These are phyloP conservation scores for Nakazawaea anatomiae DNA, from an alignment of 805 yeast genomes.

Conservation along the genomic window DNA sequence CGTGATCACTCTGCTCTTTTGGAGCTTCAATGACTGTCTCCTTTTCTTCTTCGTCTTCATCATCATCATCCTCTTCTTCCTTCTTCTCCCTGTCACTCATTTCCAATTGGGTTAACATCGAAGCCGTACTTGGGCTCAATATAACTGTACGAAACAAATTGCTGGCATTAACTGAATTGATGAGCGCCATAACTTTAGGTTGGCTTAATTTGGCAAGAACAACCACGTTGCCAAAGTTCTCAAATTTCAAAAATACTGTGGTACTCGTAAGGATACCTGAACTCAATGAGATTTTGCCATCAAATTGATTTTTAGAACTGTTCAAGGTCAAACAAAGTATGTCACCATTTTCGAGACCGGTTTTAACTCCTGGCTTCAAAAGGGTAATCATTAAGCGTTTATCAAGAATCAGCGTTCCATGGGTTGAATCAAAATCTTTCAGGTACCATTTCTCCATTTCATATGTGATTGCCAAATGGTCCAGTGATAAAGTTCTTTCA, in stretches of 20 bases:
- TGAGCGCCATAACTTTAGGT: neutral
- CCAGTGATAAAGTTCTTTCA: slow-evolving; percentile 5
- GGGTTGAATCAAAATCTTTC: slow-evolving; percentile 1
- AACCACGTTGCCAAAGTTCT: neutral
- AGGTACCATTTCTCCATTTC: neutral
- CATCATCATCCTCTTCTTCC: too few species aligned
- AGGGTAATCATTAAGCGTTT: neutral
- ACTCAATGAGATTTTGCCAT: neutral
- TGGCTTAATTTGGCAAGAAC: neutral
- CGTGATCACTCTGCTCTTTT: neutral
- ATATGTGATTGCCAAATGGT: slow-evolving; percentile 1
- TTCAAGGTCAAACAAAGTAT: slow-evolving; percentile 1
- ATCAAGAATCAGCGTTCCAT: slow-evolving; percentile 1
- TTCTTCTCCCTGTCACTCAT: too few species aligned
- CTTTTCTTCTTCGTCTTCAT: too few species aligned
- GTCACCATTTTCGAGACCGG: neutral
- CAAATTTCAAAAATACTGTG: neutral
- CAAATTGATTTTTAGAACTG: neutral
- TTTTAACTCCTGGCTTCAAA: neutral
- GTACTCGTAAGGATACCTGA: neutral
- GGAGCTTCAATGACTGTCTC: too few species aligned
- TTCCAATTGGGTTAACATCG: neutral
- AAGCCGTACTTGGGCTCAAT: neutral
- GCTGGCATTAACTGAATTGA: neutral
- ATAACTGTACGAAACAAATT: neutral